phyloP scores from a whole-genome alignment of 805 yeast species.

The Wickerhamiella brachini region DNA sequence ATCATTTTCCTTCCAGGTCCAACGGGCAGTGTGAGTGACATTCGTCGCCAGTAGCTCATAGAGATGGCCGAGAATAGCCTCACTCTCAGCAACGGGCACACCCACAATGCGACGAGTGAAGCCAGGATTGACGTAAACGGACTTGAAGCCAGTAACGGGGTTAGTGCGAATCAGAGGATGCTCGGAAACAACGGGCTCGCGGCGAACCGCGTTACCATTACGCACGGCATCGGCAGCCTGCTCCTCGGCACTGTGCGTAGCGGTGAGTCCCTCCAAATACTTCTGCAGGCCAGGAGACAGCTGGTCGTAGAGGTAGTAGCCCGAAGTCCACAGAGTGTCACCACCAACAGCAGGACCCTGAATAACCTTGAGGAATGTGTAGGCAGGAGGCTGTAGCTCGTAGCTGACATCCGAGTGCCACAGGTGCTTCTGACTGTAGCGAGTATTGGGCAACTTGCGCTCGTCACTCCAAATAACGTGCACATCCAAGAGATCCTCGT shows the following conservation, averaged over 20 bases:
- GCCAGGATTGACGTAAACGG: slow-evolving; percentile 40
- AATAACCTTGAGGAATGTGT: slow-evolving; percentile 50
- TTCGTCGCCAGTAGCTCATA: slow-evolving; percentile 24
- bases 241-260: slow-evolving; percentile 44
- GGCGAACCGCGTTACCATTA: slow-evolving; percentile 39
- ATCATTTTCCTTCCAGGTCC: slow-evolving; percentile 33
- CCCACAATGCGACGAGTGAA: slow-evolving; percentile 59
- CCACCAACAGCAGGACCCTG: slow-evolving; percentile 43
- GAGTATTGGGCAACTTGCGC: slow-evolving; percentile 14
- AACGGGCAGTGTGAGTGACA: slow-evolving; percentile 33
- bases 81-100: slow-evolving; percentile 59
- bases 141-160: slow-evolving; percentile 52
- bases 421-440: slow-evolving; percentile 17
- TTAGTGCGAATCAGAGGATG: slow-evolving; percentile 51
- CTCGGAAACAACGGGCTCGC: slow-evolving; percentile 35
- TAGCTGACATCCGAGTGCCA: slow-evolving; percentile 74
- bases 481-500: slow-evolving; percentile 28
- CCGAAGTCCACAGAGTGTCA: slow-evolving; percentile 44
- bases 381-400: slow-evolving; percentile 61
- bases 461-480: slow-evolving; percentile 19
- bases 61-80: slow-evolving; percentile 43
- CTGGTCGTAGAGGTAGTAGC: slow-evolving; percentile 41
- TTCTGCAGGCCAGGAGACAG: slow-evolving; percentile 35
- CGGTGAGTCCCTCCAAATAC: slow-evolving; percentile 42
- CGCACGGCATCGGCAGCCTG: slow-evolving; percentile 21